Evolutionary conservation across 2,329 filamentous ascomycete genomes (phyloP), one percentile per base, ranked within the genome.

Genomic region (Shiraia sp.): DNA sequence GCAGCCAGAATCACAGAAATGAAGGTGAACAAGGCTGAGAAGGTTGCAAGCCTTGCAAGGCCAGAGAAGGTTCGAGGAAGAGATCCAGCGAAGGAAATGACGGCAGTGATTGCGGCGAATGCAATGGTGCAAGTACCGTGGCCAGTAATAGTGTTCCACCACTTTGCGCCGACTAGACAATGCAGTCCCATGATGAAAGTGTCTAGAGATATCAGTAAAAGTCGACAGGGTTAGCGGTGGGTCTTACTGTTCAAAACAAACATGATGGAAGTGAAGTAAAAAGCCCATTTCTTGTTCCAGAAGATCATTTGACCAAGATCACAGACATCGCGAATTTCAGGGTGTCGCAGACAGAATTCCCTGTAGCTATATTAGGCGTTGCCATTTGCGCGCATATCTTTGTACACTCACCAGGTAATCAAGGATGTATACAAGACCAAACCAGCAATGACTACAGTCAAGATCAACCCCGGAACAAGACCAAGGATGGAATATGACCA

Each of bases 241-340:
- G 93, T 93, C 12, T 89, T 95, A 67, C 96, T 96, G 79, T 96
- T 96, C 49, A 96, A 70, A 32, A 96, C 73, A 69, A 96, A 96
- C 87, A 95, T 95, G 66, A 89, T 73, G 1, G 89, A 90, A 1
- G 82, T 85, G 40, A 78, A 72, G 58, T 76, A 83, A 75, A 82
- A 85, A 2, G 78, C 82, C 81, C 86, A 88, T 45, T 80, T 82
- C 68, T 88, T 84, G 52, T 86, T 85, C 85, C 87, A 95, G 72
- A 95, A 96, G 15, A 96, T 81, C 79, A 91, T 91, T 69, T 96
- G 89, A n/a, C 90, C 91, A 63, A 96, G 88, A 65, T 96, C 91
- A 65, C 90, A 96, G 10, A 96, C 88, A 73, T 96, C 91, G 56
- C 90, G 85, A 45, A 95, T 85, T 67, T 96, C 89, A 1, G 91